Evolutionary conservation across 2,329 filamentous ascomycete genomes (phyloP).

Genomic region (Cladosporium sp.): DNA sequence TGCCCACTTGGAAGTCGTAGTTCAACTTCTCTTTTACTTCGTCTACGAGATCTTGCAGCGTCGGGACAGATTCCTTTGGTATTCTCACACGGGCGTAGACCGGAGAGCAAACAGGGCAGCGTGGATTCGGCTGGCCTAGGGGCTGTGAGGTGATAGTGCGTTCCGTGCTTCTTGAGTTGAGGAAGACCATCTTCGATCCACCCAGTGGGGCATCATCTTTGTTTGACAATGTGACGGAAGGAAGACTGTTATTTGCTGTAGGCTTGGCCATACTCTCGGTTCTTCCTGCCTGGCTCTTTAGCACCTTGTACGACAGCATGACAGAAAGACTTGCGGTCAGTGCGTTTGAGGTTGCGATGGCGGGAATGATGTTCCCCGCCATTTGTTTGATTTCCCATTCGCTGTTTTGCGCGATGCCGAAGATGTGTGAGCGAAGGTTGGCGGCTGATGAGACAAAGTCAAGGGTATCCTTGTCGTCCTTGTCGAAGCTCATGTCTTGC

Average conservation of each 20-base stretch:
- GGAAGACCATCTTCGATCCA: slow-evolving; percentile 72
- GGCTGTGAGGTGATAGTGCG: slow-evolving; percentile 59
- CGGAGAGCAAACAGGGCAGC: slow-evolving; percentile 73
- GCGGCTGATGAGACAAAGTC: slow-evolving; percentile 91
- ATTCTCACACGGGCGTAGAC: slow-evolving; percentile 31
- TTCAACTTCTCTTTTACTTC: slow-evolving; percentile 70
- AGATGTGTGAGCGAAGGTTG: slow-evolving; percentile 85
- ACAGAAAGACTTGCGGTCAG: slow-evolving; percentile 93
- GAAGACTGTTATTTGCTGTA: slow-evolving; percentile 15
- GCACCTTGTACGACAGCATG: slow-evolving; percentile 86
- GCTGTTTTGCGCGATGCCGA: slow-evolving; percentile 82
- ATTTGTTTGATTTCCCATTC: slow-evolving; percentile 98
- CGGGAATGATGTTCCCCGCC: slow-evolving; percentile 98
- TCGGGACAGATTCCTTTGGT: slow-evolving; percentile 54
- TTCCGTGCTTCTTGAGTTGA: slow-evolving; percentile 65
- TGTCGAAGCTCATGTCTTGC: slow-evolving; percentile 81
- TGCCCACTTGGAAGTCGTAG: slow-evolving; percentile 78
- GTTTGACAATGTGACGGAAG: background rate
- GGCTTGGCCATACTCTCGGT: slow-evolving; percentile 18
- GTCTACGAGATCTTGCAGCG: slow-evolving; percentile 76
- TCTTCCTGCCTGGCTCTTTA: slow-evolving; percentile 59
- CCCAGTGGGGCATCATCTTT: slow-evolving; percentile 26
- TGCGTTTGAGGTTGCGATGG: slow-evolving; percentile 96
- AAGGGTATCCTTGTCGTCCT: slow-evolving; percentile 91
- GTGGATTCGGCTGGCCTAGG: slow-evolving; percentile 67